Conservation (phyloP, 2,329 filamentous ascomycete genomes). For the Pseudophaeomoniella oleicola region DNA sequence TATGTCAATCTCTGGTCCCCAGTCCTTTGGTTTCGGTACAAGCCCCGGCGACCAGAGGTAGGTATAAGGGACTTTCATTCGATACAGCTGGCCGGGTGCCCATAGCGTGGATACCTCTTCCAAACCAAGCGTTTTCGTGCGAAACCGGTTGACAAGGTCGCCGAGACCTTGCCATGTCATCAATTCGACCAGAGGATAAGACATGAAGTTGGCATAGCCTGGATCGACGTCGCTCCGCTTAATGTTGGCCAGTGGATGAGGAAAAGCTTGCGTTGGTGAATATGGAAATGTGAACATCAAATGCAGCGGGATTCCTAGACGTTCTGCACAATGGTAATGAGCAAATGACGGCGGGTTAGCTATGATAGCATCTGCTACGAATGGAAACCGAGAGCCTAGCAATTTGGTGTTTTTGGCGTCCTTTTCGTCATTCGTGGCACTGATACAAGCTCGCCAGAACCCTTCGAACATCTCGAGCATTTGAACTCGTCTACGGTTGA, state of each 20-base stretch:
- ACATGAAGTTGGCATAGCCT: slow-evolving; percentile 66
- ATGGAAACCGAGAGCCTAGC: slow-evolving; percentile 34
- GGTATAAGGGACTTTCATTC: slow-evolving; percentile 60
- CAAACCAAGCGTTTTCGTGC: slow-evolving; percentile 51
- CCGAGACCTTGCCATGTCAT: slow-evolving; percentile 46
- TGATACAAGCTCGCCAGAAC: slow-evolving; percentile 67
- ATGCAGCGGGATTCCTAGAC: slow-evolving; percentile 19
- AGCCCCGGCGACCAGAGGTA: slow-evolving; percentile 47
- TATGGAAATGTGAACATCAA: slow-evolving; percentile 44
- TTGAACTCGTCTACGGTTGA: slow-evolving; percentile 48
- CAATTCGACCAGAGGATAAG: slow-evolving; percentile 67
- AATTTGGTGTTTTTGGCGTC: slow-evolving; percentile 47
- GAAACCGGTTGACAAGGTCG: slow-evolving; percentile 62
- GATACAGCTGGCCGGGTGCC: slow-evolving; percentile 60
- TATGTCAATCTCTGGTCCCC: slow-evolving; percentile 38
- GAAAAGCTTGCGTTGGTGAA: slow-evolving; percentile 56
- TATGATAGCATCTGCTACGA: slow-evolving; percentile 22
- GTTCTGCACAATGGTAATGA: slow-evolving; percentile 21
- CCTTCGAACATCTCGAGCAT: slow-evolving; percentile 77
- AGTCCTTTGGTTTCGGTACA: slow-evolving; percentile 39
- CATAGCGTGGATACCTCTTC: slow-evolving; percentile 64
- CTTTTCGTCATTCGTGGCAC: slow-evolving; percentile 48
- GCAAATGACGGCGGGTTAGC: slow-evolving; percentile 24
- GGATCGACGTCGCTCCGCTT: slow-evolving; percentile 57
- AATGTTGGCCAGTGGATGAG: slow-evolving; percentile 64